These are phyloP conservation scores for Bondarzewia mesenterica DNA, from an alignment of 1,284 basidiomycete species.

Conservation along the genomic window DNA sequence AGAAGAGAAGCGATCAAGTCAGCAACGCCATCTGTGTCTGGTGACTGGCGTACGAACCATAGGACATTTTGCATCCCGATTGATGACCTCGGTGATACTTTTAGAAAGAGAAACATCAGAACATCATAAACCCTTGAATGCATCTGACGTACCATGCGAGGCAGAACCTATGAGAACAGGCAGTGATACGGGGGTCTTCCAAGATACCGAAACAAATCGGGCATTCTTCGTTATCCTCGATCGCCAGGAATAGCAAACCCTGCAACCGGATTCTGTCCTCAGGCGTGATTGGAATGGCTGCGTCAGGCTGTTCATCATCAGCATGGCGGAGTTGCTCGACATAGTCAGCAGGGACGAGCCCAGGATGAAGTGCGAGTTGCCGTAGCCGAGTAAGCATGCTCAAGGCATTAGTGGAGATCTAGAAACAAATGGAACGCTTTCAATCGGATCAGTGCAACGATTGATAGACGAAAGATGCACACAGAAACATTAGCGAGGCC, in stretches of 20 bases:
- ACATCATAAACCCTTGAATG: neutral
- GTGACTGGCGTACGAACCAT: slow-evolving; percentile 53
- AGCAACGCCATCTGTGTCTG: slow-evolving; percentile 1
- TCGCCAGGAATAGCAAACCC: slow-evolving; percentile 50
- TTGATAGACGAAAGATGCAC: slow-evolving; percentile 9
- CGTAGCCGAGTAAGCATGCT: slow-evolving; percentile 83
- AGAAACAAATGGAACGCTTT: too few species aligned
- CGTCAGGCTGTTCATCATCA: slow-evolving; percentile 25
- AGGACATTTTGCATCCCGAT: slow-evolving; percentile 67
- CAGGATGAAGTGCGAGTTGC: slow-evolving; percentile 77
- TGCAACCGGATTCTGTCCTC: slow-evolving; percentile 54
- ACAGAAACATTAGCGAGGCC: slow-evolving; percentile 32
- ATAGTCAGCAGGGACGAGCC: slow-evolving; percentile 70
- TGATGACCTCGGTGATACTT: slow-evolving; percentile 63
- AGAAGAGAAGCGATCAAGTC: too few species aligned
- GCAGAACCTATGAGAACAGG: slow-evolving; percentile 75
- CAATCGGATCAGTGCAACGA: slow-evolving; percentile 2
- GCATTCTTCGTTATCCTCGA: slow-evolving; percentile 83
- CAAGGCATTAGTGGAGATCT: slow-evolving; percentile 67
- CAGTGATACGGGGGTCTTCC: slow-evolving; percentile 69
- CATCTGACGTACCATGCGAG: slow-evolving; percentile 46
- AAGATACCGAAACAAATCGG: slow-evolving; percentile 67
- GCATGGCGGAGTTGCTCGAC: slow-evolving; percentile 53
- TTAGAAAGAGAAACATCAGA: neutral
- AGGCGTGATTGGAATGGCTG: slow-evolving; percentile 33